phyloP scores from a whole-genome alignment of 768 basidiomycete species.

The Mycena albidolilacea region DNA sequence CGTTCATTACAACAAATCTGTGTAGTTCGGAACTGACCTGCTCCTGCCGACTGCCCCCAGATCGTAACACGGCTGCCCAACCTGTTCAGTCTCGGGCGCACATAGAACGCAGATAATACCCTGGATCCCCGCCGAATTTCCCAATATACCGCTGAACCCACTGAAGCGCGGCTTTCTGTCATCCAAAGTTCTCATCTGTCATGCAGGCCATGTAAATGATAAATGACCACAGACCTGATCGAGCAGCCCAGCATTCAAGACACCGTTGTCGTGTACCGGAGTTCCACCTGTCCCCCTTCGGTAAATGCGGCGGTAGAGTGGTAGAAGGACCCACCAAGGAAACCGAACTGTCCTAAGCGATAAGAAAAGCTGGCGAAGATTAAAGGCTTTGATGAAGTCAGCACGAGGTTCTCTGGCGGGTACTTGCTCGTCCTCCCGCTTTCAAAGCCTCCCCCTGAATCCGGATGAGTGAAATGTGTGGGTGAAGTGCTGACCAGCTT shows the following conservation, averaged over 20 bases:
- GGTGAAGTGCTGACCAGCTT: neutral
- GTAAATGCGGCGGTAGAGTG: neutral
- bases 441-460: constrained; percentile 59
- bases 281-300: constrained; percentile 48
- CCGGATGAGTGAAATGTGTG: neutral
- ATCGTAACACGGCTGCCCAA: constrained; percentile 56
- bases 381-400: constrained; percentile 50
- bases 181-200: neutral
- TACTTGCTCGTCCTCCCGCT: constrained; percentile 52
- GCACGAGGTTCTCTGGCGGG: constrained; percentile 52
- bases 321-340: constrained; percentile 48
- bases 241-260: constrained; percentile 55
- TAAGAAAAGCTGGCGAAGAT: constrained; percentile 61
- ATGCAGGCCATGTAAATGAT: neutral
- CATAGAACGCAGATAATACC: constrained; percentile 36
- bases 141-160: constrained; percentile 57
- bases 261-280: constrained; percentile 50
- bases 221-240: constrained; percentile 51
- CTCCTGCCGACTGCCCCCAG: constrained; percentile 61
- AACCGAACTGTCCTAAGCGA: constrained; percentile 59
- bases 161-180: constrained; percentile 53
- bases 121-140: constrained; percentile 55
- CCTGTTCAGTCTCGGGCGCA: neutral
- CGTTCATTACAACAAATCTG: neutral
- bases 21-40: neutral